A percentile compares a stretch with the other conserved stretches of the same genome.
Evolutionary conservation across 2,329 filamentous ascomycete species (phyloP).

Genomic region (Dactylellina cionopaga): DNA sequence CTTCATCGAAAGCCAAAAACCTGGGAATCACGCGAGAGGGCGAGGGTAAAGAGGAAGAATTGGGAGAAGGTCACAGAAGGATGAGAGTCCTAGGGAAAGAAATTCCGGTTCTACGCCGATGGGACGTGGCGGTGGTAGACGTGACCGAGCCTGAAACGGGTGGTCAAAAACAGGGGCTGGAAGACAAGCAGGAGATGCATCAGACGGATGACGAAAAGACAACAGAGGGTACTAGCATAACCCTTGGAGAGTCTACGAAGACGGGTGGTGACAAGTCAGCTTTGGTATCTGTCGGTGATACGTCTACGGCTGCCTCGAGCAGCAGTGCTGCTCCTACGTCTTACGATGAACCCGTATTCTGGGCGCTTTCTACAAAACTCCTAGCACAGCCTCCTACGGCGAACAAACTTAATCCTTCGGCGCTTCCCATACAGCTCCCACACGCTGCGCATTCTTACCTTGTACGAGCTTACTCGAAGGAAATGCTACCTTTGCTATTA

Average conservation of each 20-base stretch:
- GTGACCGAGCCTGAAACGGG: conserved; percentile 32
- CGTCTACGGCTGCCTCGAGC: not conserved
- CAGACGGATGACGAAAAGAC: conserved; percentile 29
- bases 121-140: conserved; percentile 30
- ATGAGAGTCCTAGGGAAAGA: conserved; percentile 36
- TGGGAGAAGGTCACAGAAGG: conserved; percentile 46
- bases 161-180: conserved; percentile 22
- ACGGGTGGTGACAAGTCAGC: conserved; percentile 9
- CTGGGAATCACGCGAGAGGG: conserved; percentile 38
- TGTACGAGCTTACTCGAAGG: conserved; percentile 24
- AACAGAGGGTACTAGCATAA: conserved; percentile 21
- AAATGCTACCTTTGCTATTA: conserved; percentile 29
- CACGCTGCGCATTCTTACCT: conserved; percentile 40
- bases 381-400: conserved; percentile 26
- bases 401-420: conserved; percentile 40
- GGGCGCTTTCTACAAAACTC: conserved; percentile 37
- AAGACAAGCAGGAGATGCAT: conserved; percentile 2
- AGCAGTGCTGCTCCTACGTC: conserved; percentile 4
- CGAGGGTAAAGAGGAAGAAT: conserved; percentile 2
- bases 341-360: conserved; percentile 33
- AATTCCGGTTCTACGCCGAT: conserved; percentile 44
- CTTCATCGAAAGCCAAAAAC: conserved; percentile 41
- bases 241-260: conserved; percentile 18
- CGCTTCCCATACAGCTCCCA: conserved; percentile 48
- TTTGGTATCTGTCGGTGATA: not conserved